Percentiles rank a stretch among this genome's conserved stretches.
These are phyloP conservation scores for Ammopiptanthus mongolicus DNA, from an alignment of 306 rosid genomes.

Conservation along the genomic window DNA sequence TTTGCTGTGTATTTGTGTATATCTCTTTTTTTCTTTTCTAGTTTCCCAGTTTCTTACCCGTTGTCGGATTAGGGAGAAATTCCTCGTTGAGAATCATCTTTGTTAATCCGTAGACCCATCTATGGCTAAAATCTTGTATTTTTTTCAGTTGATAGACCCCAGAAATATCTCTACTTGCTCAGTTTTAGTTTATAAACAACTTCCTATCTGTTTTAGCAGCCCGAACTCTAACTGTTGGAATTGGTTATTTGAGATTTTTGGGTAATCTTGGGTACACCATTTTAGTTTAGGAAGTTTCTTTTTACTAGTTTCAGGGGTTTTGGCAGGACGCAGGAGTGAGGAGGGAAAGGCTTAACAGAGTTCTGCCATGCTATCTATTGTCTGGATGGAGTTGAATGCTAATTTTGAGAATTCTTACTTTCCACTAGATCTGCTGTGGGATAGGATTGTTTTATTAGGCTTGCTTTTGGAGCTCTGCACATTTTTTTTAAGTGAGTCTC, in stretches of 20 bases:
- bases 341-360: background rate
- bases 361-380: background rate
- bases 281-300: slow-evolving; percentile 14
- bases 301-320: slow-evolving; percentile 5
- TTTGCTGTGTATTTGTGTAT: background rate
- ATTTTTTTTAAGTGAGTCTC: background rate
- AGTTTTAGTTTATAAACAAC: background rate
- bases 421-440: background rate
- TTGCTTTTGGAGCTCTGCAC: background rate
- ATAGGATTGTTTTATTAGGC: background rate
- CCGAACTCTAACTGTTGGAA: background rate
- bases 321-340: background rate
- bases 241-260: background rate
- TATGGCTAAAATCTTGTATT: background rate
- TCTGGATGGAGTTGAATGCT: background rate
- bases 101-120: background rate
- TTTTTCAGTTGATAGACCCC: background rate
- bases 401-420: background rate
- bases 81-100: background rate
- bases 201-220: background rate
- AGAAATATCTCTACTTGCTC: background rate
- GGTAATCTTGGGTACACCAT: background rate
- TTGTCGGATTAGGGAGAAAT: background rate
- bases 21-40: too few relatives aligned
- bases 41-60: background rate